phyloP scores from a whole-genome alignment of 148 eudicot genomes.

The Spergularia marina region DNA sequence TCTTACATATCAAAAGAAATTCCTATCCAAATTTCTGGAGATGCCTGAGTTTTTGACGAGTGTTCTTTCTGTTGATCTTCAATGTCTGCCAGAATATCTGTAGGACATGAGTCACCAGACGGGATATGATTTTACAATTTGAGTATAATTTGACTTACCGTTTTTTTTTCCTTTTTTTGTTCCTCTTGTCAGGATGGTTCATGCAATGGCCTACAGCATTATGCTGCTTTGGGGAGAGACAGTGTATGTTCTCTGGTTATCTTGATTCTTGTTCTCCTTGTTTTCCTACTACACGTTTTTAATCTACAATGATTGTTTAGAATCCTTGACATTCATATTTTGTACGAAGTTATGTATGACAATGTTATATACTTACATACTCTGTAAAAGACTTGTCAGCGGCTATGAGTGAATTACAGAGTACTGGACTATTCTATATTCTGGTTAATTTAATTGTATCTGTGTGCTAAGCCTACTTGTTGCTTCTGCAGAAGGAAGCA shows the following conservation, averaged over 20 bases:
- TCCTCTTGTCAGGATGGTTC: slow-evolving; percentile 70
- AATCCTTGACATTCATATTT: not conserved
- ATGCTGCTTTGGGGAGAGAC: slow-evolving; percentile 95
- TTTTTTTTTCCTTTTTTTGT: not conserved
- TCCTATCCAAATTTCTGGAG: not conserved
- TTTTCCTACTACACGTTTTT: not conserved
- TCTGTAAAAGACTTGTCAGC: slow-evolving; percentile 7
- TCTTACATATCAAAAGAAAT: not conserved
- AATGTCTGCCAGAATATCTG: not conserved
- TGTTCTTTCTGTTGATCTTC: not conserved
- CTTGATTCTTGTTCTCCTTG: slow-evolving; percentile 10
- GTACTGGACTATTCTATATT: not conserved
- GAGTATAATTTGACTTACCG: not conserved
- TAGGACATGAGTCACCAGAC: not conserved
- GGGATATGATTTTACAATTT: not conserved
- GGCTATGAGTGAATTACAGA: not conserved
- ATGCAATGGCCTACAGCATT: slow-evolving; percentile 95
- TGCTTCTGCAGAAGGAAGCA: slow-evolving; percentile 64
- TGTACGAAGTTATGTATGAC: not conserved
- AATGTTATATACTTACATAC: not conserved
- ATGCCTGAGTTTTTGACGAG: not conserved
- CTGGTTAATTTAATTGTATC: not conserved
- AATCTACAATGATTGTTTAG: not conserved
- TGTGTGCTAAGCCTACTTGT: slow-evolving; percentile 19
- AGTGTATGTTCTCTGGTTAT: slow-evolving; percentile 43